Percentiles rank a stretch among this genome's conserved stretches.
These are phyloP conservation scores for Gossypium rotundifolium DNA, from an alignment of 345 rosid genomes.

Conservation along the genomic window DNA sequence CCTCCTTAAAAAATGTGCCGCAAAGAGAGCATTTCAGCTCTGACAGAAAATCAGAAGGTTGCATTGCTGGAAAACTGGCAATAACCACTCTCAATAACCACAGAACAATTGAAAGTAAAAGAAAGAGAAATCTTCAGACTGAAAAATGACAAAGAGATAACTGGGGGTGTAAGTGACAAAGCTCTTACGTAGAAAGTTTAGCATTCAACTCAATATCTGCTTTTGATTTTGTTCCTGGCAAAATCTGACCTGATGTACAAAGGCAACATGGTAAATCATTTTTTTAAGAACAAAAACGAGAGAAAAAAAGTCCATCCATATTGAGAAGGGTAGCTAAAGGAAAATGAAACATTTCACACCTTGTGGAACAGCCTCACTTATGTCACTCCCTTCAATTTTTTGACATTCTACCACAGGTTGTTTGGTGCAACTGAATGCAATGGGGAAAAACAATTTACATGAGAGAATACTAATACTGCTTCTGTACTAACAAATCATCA, in stretches of 20 bases:
- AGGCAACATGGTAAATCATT: not conserved
- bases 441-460: not conserved
- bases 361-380: slow-evolving; percentile 23
- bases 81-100: slow-evolving; percentile 13
- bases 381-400: slow-evolving; percentile 24
- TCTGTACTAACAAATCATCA: not conserved
- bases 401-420: slow-evolving; percentile 17
- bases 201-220: slow-evolving; percentile 16
- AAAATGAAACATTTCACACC: slow-evolving; percentile 15
- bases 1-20: slow-evolving; percentile 32
- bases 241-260: slow-evolving; percentile 16
- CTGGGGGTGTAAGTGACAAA: not conserved
- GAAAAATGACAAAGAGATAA: slow-evolving; percentile 10
- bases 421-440: slow-evolving; percentile 24
- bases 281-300: too few species aligned
- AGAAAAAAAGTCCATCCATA: not conserved
- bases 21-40: slow-evolving; percentile 46
- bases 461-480: not conserved
- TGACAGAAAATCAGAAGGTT: slow-evolving; percentile 28
- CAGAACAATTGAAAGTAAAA: not conserved
- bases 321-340: not conserved
- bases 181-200: slow-evolving; percentile 24
- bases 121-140: not conserved
- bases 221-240: slow-evolving; percentile 14
- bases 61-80: slow-evolving; percentile 15